Percentiles rank a stretch among this genome's conserved stretches.
Conservation (phyloP, 2,329 filamentous ascomycete species). For the Clarireedia homoeocarpa region DNA sequence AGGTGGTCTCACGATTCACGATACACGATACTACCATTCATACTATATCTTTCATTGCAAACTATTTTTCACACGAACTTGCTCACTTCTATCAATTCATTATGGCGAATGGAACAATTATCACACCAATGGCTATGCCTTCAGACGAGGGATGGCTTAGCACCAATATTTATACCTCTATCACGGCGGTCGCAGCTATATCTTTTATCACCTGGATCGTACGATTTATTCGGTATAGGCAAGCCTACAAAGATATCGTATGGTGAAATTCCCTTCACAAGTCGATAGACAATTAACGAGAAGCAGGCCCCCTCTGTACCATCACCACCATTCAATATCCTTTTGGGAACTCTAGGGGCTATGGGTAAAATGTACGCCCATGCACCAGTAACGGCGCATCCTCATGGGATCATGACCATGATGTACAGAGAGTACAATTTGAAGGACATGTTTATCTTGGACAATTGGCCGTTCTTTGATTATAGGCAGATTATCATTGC, state of each 20-base stretch:
- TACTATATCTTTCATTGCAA: no score
- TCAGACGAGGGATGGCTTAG: background rate
- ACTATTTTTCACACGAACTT: no score
- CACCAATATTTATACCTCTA: background rate
- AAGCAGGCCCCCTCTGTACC: background rate
- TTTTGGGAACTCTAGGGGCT: background rate
- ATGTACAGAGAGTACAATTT: conserved; percentile 2
- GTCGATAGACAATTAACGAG: background rate
- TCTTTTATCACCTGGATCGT: background rate
- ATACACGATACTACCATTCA: no score
- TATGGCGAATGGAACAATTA: background rate
- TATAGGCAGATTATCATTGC: conserved; percentile 6
- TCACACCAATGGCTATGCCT: background rate
- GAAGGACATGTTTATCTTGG: conserved; percentile 2
- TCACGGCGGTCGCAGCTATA: background rate
- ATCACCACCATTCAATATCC: conserved; percentile 4
- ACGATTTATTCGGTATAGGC: background rate
- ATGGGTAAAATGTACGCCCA: conserved; percentile 2
- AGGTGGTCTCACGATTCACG: no score
- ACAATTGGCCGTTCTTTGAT: conserved; percentile 8
- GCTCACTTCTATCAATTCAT: background rate
- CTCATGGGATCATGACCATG: conserved; percentile 9
- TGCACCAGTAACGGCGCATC: conserved; percentile 1
- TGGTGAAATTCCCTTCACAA: background rate
- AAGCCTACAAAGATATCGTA: background rate